Evolutionary conservation across 176 grass and related monocot species (phyloP).

Genomic region (Dactylis glomerata): DNA sequence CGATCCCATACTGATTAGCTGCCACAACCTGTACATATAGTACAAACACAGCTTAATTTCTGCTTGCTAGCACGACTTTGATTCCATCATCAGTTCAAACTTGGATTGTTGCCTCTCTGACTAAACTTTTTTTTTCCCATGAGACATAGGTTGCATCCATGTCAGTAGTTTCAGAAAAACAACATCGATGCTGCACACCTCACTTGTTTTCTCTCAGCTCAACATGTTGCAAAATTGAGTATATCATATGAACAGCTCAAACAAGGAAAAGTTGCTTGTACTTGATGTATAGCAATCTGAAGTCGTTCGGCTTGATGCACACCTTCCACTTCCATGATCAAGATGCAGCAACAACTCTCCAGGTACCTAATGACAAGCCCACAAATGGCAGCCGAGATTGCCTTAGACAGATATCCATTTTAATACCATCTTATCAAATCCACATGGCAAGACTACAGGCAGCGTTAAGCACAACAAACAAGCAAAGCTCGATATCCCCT

Average conservation of each 20-base stretch:
- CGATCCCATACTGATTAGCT: no score
- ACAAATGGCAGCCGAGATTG: background rate
- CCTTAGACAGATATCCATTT: background rate
- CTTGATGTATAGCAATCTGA: background rate
- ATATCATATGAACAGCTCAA: background rate
- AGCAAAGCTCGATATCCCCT: no score
- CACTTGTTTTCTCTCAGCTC: background rate
- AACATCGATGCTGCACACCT: slow-evolving; percentile 30
- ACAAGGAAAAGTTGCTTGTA: background rate
- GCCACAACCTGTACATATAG: slow-evolving; percentile 22
- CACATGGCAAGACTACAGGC: no score
- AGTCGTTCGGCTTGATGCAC: background rate
- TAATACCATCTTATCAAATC: no score
- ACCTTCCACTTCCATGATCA: background rate
- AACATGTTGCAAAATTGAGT: background rate
- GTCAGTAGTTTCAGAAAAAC: slow-evolving; percentile 53
- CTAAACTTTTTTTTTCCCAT: slow-evolving; percentile 4
- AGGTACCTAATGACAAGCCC: background rate
- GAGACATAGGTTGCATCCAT: slow-evolving; percentile 59
- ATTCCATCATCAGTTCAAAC: no score
- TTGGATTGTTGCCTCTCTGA: no score
- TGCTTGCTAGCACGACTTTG: background rate
- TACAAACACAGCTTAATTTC: no score
- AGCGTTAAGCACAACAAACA: no score
- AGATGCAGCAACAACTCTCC: background rate